Percentiles rank a stretch among this genome's conserved stretches.
Conservation (phyloP, 1,284 basidiomycete species). For the Coriolopsis trogii region DNA sequence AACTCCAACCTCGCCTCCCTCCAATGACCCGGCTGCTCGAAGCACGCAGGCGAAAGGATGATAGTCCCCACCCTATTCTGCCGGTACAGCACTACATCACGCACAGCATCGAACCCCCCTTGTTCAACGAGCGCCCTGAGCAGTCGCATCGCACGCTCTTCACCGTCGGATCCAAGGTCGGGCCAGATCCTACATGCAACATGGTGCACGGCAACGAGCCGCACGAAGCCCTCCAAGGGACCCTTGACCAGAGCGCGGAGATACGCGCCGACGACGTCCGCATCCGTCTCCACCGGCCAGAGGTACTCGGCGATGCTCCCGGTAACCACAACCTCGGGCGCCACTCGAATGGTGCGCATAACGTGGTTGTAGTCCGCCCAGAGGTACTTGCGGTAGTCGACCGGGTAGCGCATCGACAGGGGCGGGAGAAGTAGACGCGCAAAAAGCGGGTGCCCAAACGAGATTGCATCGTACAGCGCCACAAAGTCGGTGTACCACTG, state of each 20-base stretch:
- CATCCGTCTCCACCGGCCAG: slow-evolving; percentile 71
- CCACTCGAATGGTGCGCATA: slow-evolving; percentile 57
- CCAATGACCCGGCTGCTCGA: slow-evolving; percentile 32
- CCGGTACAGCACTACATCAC: slow-evolving; percentile 57
- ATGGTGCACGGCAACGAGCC: slow-evolving; percentile 79
- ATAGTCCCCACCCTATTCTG: slow-evolving; percentile 37
- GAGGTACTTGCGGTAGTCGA: slow-evolving; percentile 84
- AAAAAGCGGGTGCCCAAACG: slow-evolving; percentile 84
- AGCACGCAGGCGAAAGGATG: slow-evolving; percentile 45
- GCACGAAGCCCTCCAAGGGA: slow-evolving; percentile 62
- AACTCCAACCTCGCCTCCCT: slow-evolving; percentile 29
- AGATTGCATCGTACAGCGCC: slow-evolving; percentile 87
- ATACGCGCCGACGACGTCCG: slow-evolving; percentile 68
- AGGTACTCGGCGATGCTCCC: slow-evolving; percentile 63
- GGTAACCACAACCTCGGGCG: slow-evolving; percentile 49
- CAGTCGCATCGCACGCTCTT: slow-evolving; percentile 51
- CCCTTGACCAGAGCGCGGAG: slow-evolving; percentile 52
- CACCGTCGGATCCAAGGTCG: slow-evolving; percentile 44
- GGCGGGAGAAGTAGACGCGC: slow-evolving; percentile 79
- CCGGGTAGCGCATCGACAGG: slow-evolving; percentile 72
- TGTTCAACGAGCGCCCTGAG: slow-evolving; percentile 55
- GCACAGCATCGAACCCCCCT: slow-evolving; percentile 48
- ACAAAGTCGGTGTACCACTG: slow-evolving; percentile 95
- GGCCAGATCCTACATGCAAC: slow-evolving; percentile 78
- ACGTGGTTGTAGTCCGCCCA: slow-evolving; percentile 81